Evolutionary conservation across 768 basidiomycete genomes (phyloP).

Genomic region (Wakefieldia striispora): DNA sequence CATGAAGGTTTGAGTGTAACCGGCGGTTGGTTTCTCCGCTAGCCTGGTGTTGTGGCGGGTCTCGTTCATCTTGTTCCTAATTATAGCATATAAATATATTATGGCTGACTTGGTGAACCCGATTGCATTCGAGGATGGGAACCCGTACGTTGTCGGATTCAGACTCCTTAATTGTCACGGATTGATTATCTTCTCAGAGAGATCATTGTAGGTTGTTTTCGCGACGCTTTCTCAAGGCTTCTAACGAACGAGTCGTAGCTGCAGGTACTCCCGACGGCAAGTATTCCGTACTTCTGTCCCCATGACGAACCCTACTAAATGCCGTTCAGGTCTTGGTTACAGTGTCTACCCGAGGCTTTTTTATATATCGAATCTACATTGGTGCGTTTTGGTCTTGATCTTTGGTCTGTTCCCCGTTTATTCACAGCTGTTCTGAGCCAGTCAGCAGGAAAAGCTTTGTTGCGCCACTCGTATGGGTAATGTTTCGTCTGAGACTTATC

Average conservation of each 20-base stretch:
- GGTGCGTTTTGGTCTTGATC: neutral
- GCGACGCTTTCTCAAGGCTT: too few species aligned
- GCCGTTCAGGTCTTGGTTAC: neutral
- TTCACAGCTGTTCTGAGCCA: neutral
- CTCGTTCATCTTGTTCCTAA: neutral
- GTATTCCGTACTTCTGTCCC: neutral
- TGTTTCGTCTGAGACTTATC: neutral
- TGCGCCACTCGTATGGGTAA: neutral
- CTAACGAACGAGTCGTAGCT: neutral
- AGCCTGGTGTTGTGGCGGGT: neutral
- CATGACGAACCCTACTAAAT: neutral
- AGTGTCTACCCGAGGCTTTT: neutral
- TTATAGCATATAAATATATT: neutral
- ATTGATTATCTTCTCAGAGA: neutral
- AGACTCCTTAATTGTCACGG: neutral
- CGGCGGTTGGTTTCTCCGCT: neutral
- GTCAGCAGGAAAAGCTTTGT: neutral
- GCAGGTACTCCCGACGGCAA: neutral
- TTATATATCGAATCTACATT: neutral
- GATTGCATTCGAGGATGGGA: too few species aligned
- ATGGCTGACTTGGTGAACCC: neutral
- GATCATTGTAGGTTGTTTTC: neutral
- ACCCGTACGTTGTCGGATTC: neutral
- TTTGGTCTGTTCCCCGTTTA: too few species aligned
- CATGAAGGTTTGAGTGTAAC: neutral